phyloP scores from a whole-genome alignment of 805 yeast genomes.

The Lipomyces yamadae region DNA sequence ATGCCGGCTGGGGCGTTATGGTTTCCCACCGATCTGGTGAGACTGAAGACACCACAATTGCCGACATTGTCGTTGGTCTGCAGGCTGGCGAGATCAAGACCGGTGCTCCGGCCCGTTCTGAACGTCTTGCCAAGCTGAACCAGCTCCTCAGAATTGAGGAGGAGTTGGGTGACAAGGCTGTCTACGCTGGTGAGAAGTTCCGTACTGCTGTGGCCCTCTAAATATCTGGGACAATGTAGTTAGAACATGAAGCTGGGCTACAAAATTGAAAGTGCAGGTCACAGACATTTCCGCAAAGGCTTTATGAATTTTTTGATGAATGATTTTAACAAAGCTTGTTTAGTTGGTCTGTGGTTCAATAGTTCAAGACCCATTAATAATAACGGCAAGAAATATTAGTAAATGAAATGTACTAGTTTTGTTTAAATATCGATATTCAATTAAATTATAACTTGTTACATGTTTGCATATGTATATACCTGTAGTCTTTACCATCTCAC shows the following conservation, averaged over 20 bases:
- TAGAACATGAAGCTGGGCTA: slow-evolving; percentile 4
- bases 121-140: slow-evolving; percentile 98
- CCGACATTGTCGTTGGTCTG: slow-evolving; percentile 96
- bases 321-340: background rate
- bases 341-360: background rate
- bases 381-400: background rate
- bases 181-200: slow-evolving; percentile 50
- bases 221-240: background rate
- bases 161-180: slow-evolving; percentile 96
- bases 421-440: background rate
- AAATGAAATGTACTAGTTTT: background rate
- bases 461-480: background rate
- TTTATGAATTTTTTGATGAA: background rate
- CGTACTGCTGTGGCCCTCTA: slow-evolving; percentile 28
- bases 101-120: slow-evolving; percentile 99
- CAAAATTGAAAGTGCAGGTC: slow-evolving; percentile 18
- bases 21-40: slow-evolving; percentile 99
- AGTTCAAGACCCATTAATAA: background rate
- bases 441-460: background rate
- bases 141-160: slow-evolving; percentile 98
- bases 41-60: slow-evolving; percentile 98
- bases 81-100: slow-evolving; percentile 99
- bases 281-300: background rate
- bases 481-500: slow-evolving; percentile 23
- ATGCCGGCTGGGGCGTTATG: slow-evolving; percentile 99